phyloP scores from a whole-genome alignment of 495 filamentous ascomycete genomes.

The Neurospora sp. region DNA sequence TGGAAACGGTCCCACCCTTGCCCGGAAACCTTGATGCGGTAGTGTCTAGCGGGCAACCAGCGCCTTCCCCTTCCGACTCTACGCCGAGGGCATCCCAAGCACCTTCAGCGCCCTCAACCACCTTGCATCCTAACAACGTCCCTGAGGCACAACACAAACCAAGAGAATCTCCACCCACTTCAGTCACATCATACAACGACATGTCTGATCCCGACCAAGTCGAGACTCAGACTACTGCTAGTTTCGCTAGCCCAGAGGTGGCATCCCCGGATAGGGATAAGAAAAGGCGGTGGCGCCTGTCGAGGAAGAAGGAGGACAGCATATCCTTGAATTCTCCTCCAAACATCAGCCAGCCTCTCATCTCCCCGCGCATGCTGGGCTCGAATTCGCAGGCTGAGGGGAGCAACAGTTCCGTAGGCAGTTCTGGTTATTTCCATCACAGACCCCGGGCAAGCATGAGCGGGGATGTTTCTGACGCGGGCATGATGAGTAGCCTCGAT shows the following conservation, averaged over 20 bases:
- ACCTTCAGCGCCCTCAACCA: constrained; percentile 16
- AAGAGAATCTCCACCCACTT: constrained; percentile 55
- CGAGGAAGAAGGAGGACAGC: constrained; percentile 46
- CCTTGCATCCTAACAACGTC: constrained; percentile 19
- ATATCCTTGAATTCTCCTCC: constrained; percentile 1
- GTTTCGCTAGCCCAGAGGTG: constrained; percentile 19
- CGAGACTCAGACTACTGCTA: constrained; percentile 38
- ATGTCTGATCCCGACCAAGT: constrained; percentile 64
- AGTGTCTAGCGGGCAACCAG: constrained; percentile 10
- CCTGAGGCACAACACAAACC: constrained; percentile 48
- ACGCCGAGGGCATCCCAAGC: constrained; percentile 25
- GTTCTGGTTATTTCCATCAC: constrained; percentile 25
- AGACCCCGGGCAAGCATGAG: constrained; percentile 45
- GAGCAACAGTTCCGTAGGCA: constrained; percentile 61
- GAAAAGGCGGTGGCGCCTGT: constrained; percentile 68
- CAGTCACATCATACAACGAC: constrained; percentile 67
- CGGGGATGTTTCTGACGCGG: constrained; percentile 41
- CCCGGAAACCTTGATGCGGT: constrained; percentile 16
- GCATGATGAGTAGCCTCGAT: constrained; percentile 23
- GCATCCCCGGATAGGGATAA: constrained; percentile 46
- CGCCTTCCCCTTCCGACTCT: constrained; percentile 22
- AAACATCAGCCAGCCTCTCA: constrained; percentile 22
- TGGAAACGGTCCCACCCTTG: constrained; percentile 22
- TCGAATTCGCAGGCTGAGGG: constrained; percentile 55
- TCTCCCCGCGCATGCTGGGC: constrained; percentile 42